A percentile compares a stretch with the other conserved stretches of the same genome.
These are phyloP conservation scores for Pseudevernia furfuracea DNA, from an alignment of 495 filamentous ascomycete species.

Conservation along the genomic window DNA sequence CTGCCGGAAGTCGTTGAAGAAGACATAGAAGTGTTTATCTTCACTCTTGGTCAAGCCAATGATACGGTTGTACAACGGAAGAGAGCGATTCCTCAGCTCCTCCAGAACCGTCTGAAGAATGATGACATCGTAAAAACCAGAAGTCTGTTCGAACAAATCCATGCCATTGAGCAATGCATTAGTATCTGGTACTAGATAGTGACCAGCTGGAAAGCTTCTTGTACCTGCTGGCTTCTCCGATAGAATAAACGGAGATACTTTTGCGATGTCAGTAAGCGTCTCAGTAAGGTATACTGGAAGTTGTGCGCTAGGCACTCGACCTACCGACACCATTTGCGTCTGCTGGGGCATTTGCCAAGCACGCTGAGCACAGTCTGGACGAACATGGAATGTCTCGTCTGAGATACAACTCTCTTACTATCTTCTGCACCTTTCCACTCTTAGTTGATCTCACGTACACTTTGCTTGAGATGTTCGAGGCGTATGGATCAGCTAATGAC, in stretches of 20 bases:
- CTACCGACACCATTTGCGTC: constrained; percentile 72
- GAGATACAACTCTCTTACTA: constrained; percentile 92
- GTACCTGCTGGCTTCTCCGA: constrained; percentile 81
- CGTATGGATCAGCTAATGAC: constrained; percentile 58
- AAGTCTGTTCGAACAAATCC: constrained; percentile 89
- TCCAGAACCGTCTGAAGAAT: constrained; percentile 93
- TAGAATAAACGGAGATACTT: constrained; percentile 75
- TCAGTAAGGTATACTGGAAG: neutral
- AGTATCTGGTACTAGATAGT: constrained; percentile 93
- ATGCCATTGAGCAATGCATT: constrained; percentile 93
- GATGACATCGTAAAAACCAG: constrained; percentile 89
- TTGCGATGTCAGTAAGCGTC: constrained; percentile 2
- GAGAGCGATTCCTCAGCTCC: constrained; percentile 84
- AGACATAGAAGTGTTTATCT: constrained; percentile 94
- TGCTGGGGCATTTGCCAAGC: constrained; percentile 59
- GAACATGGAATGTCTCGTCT: constrained; percentile 97
- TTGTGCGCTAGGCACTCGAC: constrained; percentile 17
- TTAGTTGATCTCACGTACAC: constrained; percentile 87
- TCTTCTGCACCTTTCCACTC: constrained; percentile 95
- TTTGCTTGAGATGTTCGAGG: constrained; percentile 81
- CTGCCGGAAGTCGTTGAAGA: constrained; percentile 95
- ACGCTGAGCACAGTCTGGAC: constrained; percentile 73
- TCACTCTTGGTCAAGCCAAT: constrained; percentile 84
- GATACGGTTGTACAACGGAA: constrained; percentile 91
- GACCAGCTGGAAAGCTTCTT: constrained; percentile 70